A percentile compares a stretch with the other conserved stretches of the same genome.
These are phyloP conservation scores for Psidium guajava DNA, from an alignment of 345 rosid genomes.

Conservation along the genomic window DNA sequence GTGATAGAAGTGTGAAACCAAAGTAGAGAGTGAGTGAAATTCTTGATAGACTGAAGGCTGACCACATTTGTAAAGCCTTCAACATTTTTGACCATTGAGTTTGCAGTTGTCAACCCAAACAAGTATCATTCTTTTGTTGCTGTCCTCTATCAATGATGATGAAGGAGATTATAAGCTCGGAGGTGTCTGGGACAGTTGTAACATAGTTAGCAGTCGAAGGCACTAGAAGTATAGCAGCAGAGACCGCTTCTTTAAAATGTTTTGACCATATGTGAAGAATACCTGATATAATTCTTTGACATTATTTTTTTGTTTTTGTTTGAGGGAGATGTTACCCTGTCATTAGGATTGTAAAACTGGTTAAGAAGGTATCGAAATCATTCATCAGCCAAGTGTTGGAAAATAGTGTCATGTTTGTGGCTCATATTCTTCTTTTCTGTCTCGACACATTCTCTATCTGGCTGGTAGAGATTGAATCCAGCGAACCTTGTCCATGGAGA, in stretches of 20 bases:
- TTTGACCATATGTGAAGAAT: not conserved
- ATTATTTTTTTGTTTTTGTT: not conserved
- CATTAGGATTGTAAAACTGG: not conserved
- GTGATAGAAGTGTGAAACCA: conserved; percentile 27
- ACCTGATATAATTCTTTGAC: not conserved
- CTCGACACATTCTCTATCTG: not conserved
- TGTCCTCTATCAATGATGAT: not conserved
- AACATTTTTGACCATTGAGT: conserved; percentile 10
- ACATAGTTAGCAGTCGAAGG: not conserved
- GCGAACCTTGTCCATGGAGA: not conserved
- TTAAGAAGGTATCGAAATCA: not conserved
- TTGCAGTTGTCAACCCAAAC: not conserved
- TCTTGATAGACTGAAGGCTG: conserved; percentile 7
- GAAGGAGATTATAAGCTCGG: not conserved
- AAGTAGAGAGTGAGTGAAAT: not conserved
- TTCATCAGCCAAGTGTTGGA: not conserved
- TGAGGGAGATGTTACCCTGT: not conserved
- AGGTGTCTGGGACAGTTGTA: not conserved
- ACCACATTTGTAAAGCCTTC: conserved; percentile 4
- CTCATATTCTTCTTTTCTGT: not conserved
- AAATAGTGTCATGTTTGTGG: not conserved
- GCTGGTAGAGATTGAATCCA: not conserved
- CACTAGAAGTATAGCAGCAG: not conserved
- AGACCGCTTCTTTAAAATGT: not conserved
- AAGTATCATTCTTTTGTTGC: conserved; percentile 4